A percentile compares a stretch with the other conserved stretches of the same genome.
Conservation (phyloP, 106 monocot species). For the Hemerocallis citrina region DNA sequence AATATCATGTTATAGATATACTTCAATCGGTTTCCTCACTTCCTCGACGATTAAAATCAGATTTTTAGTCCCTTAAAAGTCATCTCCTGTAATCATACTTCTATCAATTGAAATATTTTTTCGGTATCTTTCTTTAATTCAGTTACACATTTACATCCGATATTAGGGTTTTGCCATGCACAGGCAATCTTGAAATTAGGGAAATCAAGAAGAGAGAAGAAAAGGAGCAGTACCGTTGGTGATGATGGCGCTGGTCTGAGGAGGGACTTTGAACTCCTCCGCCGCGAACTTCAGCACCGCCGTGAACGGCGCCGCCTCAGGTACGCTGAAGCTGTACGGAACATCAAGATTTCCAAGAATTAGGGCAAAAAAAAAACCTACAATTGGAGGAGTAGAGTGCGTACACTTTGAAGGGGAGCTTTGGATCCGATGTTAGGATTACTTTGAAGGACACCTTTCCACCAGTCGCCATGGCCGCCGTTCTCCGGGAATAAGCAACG, state of each 20-base stretch:
- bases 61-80: too few relatives aligned
- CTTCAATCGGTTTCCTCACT: too few relatives aligned
- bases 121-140: too few relatives aligned
- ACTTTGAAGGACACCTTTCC: constrained; percentile 98
- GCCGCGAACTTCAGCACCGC: constrained; percentile 97
- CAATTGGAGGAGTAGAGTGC: neutral
- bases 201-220: neutral
- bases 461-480: constrained; percentile 9
- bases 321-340: constrained; percentile 84
- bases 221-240: constrained; percentile 57
- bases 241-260: constrained; percentile 96
- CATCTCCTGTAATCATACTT: too few relatives aligned
- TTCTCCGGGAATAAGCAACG: neutral
- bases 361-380: constrained; percentile 1
- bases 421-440: constrained; percentile 89
- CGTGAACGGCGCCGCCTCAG: constrained; percentile 96
- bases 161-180: too few relatives aligned
- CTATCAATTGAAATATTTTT: too few relatives aligned
- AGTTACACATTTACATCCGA: too few relatives aligned
- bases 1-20: too few relatives aligned
- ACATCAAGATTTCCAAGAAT: neutral
- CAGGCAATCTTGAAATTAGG: too few relatives aligned
- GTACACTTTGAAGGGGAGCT: constrained; percentile 98
- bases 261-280: constrained; percentile 99
- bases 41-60: too few relatives aligned